Evolutionary conservation across 305 asterid species (phyloP).

Genomic region (Fraxinus dipetala): DNA sequence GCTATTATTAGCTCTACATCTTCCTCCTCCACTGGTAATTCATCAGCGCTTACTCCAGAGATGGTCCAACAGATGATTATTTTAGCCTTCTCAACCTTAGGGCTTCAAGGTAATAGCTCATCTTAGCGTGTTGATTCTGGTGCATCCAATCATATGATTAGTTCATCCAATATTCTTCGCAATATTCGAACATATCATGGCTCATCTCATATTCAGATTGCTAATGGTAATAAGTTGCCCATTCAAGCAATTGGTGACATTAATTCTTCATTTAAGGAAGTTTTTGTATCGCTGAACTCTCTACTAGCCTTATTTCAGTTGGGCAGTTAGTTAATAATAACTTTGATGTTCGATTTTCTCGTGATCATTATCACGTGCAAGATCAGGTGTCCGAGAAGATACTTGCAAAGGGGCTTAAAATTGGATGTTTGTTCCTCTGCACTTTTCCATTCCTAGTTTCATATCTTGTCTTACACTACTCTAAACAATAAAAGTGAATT

Average conservation of each 20-base stretch:
- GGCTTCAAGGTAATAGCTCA: neutral
- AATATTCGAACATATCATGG: too few relatives aligned
- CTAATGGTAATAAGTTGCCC: neutral
- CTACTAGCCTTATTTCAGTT: neutral
- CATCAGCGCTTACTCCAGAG: neutral
- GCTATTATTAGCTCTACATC: neutral
- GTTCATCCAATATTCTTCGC: neutral
- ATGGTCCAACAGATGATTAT: neutral
- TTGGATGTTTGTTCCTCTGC: neutral
- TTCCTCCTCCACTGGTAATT: neutral
- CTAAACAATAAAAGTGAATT: neutral
- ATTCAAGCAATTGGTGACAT: neutral
- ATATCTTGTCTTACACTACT: neutral
- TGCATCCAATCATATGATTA: neutral
- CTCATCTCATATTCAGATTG: neutral
- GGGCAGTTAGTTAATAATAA: neutral
- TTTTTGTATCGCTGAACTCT: neutral
- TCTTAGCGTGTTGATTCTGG: neutral
- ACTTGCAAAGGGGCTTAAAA: neutral
- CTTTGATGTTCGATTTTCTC: neutral
- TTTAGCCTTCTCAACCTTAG: too few relatives aligned
- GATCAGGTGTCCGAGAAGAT: neutral
- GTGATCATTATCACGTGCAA: neutral
- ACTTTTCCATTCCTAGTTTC: neutral
- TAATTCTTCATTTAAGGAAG: neutral